Percentiles rank a stretch among this genome's conserved stretches.
phyloP scores from a whole-genome alignment of 371 early-diverging fungal genomes.

The Rhizopus stolonifer region DNA sequence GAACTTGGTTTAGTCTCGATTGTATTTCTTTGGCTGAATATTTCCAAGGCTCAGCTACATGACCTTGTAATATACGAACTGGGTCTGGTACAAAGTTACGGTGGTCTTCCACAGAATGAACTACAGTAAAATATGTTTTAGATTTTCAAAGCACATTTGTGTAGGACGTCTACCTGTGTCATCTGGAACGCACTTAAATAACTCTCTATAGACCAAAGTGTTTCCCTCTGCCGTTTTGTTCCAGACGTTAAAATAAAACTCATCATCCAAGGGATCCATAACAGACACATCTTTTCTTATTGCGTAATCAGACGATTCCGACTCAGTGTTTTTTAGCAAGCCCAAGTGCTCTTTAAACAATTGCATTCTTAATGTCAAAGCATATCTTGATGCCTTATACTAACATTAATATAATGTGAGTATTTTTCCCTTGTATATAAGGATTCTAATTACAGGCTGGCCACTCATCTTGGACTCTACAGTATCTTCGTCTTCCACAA shows the following conservation, averaged over 20 bases:
- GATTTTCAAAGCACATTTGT: neutral
- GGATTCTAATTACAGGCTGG: constrained; percentile 50
- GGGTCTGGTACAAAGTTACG: constrained; percentile 58
- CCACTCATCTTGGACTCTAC: constrained; percentile 76
- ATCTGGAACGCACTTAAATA: constrained; percentile 88
- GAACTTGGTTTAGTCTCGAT: constrained; percentile 33
- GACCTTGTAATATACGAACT: constrained; percentile 47
- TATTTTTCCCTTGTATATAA: neutral
- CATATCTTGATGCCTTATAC: constrained; percentile 72
- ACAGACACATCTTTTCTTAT: constrained; percentile 38
- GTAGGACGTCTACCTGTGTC: constrained; percentile 51
- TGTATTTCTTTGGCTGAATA: constrained; percentile 35
- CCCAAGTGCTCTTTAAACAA: constrained; percentile 88
- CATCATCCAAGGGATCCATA: constrained; percentile 73
- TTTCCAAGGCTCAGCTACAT: constrained; percentile 52
- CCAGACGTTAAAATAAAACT: constrained; percentile 66
- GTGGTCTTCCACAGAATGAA: constrained; percentile 55
- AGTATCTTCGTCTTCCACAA: constrained; percentile 74
- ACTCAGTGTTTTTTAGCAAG: constrained; percentile 24
- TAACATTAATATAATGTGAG: constrained; percentile 1
- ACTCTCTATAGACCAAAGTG: constrained; percentile 66
- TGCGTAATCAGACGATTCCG: neutral
- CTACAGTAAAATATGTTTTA: constrained; percentile 6
- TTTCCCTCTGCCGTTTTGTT: constrained; percentile 62
- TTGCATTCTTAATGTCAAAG: constrained; percentile 66